Base-by-base conservation (phyloP, 2,329 filamentous ascomycete species). In the Lachnellula occidentalis region DNA sequence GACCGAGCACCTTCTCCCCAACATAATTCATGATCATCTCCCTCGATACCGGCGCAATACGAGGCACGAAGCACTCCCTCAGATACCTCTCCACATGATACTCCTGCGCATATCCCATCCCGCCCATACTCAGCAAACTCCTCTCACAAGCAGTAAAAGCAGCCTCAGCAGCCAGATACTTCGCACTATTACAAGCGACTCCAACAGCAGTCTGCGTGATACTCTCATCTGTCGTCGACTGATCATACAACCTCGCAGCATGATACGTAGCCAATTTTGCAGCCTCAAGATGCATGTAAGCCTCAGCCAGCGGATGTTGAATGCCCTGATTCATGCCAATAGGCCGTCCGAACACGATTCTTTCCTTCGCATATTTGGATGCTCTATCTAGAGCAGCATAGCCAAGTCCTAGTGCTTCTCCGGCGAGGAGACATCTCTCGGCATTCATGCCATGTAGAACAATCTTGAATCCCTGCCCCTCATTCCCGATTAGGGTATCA, bases 371-470 rank as follows among this genome's bases (percentile, higher is more conserved):
- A 61, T 91, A 91, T 17, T 73, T 74, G 0, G 82, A 76, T 0
- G 87, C 87, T 59, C 76, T 81, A 53, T 76, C 73, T 27, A 85
- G 71, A 9, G 82, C 88, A 0, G 84, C 87, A 63, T 94, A 94
- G 0, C 89, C 90, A 0, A 95, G 73, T 0, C 90, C 89, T 0
- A 94, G 76, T 0, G 90, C 88, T 72, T 94, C 89, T 22, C 88
- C 88, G 1, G 88, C 88, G 0, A 91, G 73, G 0, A 91, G 77
- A 65, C 87, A 89, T 2, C 87, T 77, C 68, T 91, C 87, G 0
- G 87, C 87, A 60, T 91, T 91, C 85, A 91, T 89, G 2, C 88
- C 87, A 63, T 90, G 85, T 22, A 91, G 78, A 50, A 91, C 81
- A 53, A 90, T 86, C 64, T 85, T 86, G 76, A 95, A 95, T 0